phyloP scores from a whole-genome alignment of 208 protist genomes.

The Vickermania ingenoplastis region DNA sequence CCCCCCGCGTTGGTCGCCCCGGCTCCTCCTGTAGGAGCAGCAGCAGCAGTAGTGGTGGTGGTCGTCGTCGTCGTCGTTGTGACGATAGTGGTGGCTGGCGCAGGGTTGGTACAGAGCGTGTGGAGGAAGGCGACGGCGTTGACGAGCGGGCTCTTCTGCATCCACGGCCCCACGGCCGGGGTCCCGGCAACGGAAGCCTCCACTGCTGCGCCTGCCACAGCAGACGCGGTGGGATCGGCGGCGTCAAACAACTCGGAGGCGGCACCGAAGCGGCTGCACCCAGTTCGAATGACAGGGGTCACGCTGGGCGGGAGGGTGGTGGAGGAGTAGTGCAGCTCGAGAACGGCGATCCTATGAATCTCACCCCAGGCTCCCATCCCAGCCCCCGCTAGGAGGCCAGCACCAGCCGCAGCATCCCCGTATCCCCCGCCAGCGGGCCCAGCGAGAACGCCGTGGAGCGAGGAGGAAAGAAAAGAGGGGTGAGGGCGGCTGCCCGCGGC shows the following conservation, averaged over 20 bases:
- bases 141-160: neutral
- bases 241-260: slow-evolving; percentile 3
- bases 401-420: too few species aligned
- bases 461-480: too few species aligned
- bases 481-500: too few species aligned
- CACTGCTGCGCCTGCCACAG: neutral
- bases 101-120: neutral
- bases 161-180: neutral
- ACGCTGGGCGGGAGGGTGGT: slow-evolving; percentile 13
- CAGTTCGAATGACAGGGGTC: neutral
- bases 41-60: neutral
- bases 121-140: neutral
- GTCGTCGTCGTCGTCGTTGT: neutral
- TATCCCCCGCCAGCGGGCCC: too few species aligned
- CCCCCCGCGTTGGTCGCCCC: neutral
- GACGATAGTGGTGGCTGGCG: neutral
- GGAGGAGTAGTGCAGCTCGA: slow-evolving; percentile 38
- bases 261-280: neutral
- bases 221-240: neutral
- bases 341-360: slow-evolving; percentile 28
- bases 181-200: neutral
- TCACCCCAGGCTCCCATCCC: neutral
- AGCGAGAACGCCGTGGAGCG: too few species aligned
- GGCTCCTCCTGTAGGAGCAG: neutral
- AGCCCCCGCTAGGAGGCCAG: too few species aligned